Conservation (phyloP, 148 eudicot species). For the Suaeda aralocaspica region DNA sequence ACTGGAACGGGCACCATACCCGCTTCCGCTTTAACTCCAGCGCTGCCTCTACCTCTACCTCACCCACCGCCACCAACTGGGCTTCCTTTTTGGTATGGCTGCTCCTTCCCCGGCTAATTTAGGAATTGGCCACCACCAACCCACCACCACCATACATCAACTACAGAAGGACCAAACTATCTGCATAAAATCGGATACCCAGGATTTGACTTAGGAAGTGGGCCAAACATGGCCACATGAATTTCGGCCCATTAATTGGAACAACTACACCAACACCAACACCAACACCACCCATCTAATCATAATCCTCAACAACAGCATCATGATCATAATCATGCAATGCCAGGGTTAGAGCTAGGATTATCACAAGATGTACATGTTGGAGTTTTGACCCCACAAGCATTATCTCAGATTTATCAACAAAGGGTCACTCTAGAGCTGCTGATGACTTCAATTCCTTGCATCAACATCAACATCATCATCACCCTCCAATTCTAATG, state of each 20-base stretch:
- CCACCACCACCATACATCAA: not conserved
- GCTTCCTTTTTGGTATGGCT: conserved; percentile 39
- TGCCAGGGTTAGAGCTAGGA: conserved; percentile 70
- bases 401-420: conserved; percentile 59
- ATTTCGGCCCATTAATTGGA: conserved; percentile 41
- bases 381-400: conserved; percentile 50
- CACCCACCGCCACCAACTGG: conserved; percentile 1
- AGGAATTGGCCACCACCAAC: conserved; percentile 53
- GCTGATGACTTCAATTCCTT: conserved; percentile 27
- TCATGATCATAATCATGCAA: conserved; percentile 38
- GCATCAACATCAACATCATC: conserved; percentile 37
- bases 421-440: conserved; percentile 39
- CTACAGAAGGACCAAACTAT: conserved; percentile 29
- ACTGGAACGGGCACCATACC: conserved; percentile 77
- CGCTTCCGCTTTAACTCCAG: conserved; percentile 50
- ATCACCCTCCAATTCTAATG: conserved; percentile 37
- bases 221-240: conserved; percentile 36
- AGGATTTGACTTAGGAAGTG: conserved; percentile 45
- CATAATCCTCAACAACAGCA: not conserved
- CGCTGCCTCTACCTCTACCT: conserved; percentile 41
- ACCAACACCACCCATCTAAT: conserved; percentile 7
- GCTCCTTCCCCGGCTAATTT: conserved; percentile 33
- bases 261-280: conserved; percentile 10
- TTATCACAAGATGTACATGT: conserved; percentile 64
- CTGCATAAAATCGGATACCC: conserved; percentile 52